These are phyloP conservation scores for Chaetomium fimeti DNA, from an alignment of 495 filamentous ascomycete species.

Conservation along the genomic window DNA sequence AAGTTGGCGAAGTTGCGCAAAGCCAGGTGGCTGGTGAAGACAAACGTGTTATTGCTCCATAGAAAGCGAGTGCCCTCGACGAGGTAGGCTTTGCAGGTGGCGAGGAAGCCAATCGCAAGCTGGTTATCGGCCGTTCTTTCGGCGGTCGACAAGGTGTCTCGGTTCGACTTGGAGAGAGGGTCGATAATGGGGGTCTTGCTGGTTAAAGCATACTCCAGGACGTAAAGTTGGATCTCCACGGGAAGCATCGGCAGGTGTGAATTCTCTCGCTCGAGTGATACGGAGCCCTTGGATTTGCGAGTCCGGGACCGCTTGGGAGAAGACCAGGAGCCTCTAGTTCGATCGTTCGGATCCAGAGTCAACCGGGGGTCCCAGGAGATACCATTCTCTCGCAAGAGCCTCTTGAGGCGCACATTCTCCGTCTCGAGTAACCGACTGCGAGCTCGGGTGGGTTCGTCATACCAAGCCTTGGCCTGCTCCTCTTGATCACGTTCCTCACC, in stretches of 20 bases:
- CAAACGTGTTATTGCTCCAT: constrained; percentile 47
- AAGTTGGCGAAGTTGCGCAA: constrained; percentile 43
- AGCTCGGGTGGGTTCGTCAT: constrained; percentile 41
- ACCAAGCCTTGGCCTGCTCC: constrained; percentile 43
- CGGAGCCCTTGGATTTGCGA: constrained; percentile 15
- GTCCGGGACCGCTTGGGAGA: constrained; percentile 8
- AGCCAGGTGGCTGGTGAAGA: constrained; percentile 47
- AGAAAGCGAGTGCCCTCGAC: constrained; percentile 43
- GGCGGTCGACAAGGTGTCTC: constrained; percentile 32
- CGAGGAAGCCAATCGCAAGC: constrained; percentile 44
- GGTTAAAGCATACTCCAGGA: constrained; percentile 45
- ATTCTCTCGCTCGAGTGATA: background rate
- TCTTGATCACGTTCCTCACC: constrained; percentile 46
- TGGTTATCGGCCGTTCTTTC: constrained; percentile 41
- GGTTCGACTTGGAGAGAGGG: constrained; percentile 41
- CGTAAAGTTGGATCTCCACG: constrained; percentile 45
- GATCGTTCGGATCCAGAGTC: constrained; percentile 19
- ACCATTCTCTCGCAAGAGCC: constrained; percentile 40
- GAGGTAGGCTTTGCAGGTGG: constrained; percentile 44
- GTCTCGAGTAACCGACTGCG: constrained; percentile 36
- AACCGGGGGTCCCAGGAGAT: constrained; percentile 35
- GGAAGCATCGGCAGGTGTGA: constrained; percentile 42
- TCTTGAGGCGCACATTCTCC: constrained; percentile 42
- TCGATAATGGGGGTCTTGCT: constrained; percentile 48
- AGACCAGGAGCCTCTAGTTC: constrained; percentile 21